Evolutionary conservation across 495 filamentous ascomycete genomes (phyloP), one percentile per base, ranked within the genome.

Genomic region (Hypoxylon trugodes): DNA sequence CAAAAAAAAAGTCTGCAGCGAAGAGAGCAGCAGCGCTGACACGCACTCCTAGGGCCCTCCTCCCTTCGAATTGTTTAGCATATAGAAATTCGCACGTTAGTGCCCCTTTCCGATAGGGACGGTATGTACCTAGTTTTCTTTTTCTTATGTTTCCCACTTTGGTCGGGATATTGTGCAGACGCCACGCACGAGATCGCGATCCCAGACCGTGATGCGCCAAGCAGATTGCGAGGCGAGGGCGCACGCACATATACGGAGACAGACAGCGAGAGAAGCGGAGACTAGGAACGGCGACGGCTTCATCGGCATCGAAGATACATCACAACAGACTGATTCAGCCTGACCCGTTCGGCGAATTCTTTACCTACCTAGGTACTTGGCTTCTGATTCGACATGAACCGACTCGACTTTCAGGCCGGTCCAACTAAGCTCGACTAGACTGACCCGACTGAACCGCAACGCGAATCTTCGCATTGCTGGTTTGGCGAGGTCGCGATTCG

Each of bases 101-200:
- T 59, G 61, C 45, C 70, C 64, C 68, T 70, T 69, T 73, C 70
- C 70, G 70, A 73, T 61, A 67, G 63, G 59, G 42, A 58, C 22
- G 66, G 66, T 69, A 65, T 58, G 58, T 67, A 67, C 58, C 45
- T 67, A 59, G 47, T 59, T 46, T 21, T 51, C 49, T 19, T 52
- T 51, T 60, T 66, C 59, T 68, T n/a, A n/a, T n/a, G n/a, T n/a
- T n/a, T n/a, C n/a, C n/a, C n/a, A 26, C 66, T 61, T 38, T 70
- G 49, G 18, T 70, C 68, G 68, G 70, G 65, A 64, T 57, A 59
- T 61, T 63, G 68, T 73, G 70, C 70, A 73, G 68, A 43, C 70
- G 70, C 70, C 70, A 73, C 70, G 43, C 50, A 42, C 64, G 57
- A 67, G 48, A 67, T 67, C 64, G 59, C 64, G 64, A 67, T 67